Evolutionary conservation across 306 rosid genomes (phyloP), one percentile per base, ranked within the genome.

Genomic region (Lathyrus oleraceus): DNA sequence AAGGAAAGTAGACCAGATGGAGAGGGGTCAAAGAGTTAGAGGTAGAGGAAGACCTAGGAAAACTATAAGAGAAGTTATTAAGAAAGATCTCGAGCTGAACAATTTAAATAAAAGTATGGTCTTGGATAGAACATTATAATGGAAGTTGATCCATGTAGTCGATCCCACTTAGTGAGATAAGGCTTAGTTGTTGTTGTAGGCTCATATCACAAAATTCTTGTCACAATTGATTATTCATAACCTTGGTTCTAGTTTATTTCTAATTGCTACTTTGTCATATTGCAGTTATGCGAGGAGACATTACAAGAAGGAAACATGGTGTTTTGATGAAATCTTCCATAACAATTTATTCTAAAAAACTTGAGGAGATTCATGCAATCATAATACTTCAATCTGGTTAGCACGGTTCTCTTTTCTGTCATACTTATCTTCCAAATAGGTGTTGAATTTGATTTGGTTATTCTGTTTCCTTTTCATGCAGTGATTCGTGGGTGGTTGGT

Each of bases 251-350:
- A 27, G 23, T 69, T 74, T 45, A 5, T 73, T 44, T 60, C 39
- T 76, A 35, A 25, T 28, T 51, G 30, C 16, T 61, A 43, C 21
- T 70, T 64, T 51, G 44, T 70, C 59, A 30, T 58, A 36, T 68
- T 83, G 83, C 96, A 95, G 97, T 85, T 76, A 74, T 79, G 80
- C 91, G 78, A 45, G 89, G 91, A 53, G 97, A 88, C 87, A 79
- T 73, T 74, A 62, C 72, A 30, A 89, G 88, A 78, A 75, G 78
- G 72, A 84, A 81, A 66, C 48, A 59, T 75, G 78, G 77, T 59
- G 47, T 63, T 64, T 49, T 10, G 38, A 35, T 43, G 52, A 85
- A 63, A 64, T 79, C 84, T 61, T 66, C 69, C 28, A 70, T 78
- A 66, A 72, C 85, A 51, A 45, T 76, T 81, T 72, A 78, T 78